Evolutionary conservation across 768 basidiomycete genomes (phyloP).

Genomic region (Candolleomyces efflorescens): DNA sequence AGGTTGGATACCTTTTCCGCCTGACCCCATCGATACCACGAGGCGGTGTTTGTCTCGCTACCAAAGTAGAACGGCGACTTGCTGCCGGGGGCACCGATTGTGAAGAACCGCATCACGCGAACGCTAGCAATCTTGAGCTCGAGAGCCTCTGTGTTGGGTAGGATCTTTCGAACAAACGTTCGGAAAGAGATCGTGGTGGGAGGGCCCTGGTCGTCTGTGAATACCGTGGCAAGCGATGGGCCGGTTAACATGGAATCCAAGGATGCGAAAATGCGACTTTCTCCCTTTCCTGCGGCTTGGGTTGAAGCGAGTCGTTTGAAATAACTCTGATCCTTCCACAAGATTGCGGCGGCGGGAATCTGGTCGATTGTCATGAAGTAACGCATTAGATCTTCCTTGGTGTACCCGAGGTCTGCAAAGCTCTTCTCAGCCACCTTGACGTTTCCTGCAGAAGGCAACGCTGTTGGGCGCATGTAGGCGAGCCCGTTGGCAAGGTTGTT

Average conservation of each 20-base stretch:
- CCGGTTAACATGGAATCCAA: not conserved
- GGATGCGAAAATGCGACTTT: not conserved
- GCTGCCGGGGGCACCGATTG: not conserved
- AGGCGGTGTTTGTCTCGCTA: not conserved
- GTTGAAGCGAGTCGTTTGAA: too few relatives aligned
- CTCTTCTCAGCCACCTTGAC: slow-evolving; percentile 1
- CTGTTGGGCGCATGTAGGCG: slow-evolving; percentile 3
- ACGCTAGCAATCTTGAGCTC: not conserved
- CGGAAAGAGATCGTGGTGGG: slow-evolving; percentile 1
- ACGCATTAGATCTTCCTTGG: not conserved
- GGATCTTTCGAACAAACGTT: not conserved
- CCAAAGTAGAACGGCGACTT: slow-evolving; percentile 4
- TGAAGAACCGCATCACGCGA: not conserved
- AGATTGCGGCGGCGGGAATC: not conserved
- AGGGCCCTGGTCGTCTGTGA: not conserved
- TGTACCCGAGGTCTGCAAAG: not conserved
- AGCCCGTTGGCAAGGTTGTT: not conserved
- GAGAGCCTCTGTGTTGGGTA: not conserved
- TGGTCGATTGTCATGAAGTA: not conserved
- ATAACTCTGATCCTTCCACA: slow-evolving; percentile 1
- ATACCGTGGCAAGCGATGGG: not conserved
- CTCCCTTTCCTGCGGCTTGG: not conserved
- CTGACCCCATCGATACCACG: not conserved
- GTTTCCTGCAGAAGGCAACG: not conserved
- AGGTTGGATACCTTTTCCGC: not conserved